These are phyloP conservation scores for Ganoderma resinaceum DNA, from an alignment of 1,284 basidiomycete genomes.

Conservation along the genomic window DNA sequence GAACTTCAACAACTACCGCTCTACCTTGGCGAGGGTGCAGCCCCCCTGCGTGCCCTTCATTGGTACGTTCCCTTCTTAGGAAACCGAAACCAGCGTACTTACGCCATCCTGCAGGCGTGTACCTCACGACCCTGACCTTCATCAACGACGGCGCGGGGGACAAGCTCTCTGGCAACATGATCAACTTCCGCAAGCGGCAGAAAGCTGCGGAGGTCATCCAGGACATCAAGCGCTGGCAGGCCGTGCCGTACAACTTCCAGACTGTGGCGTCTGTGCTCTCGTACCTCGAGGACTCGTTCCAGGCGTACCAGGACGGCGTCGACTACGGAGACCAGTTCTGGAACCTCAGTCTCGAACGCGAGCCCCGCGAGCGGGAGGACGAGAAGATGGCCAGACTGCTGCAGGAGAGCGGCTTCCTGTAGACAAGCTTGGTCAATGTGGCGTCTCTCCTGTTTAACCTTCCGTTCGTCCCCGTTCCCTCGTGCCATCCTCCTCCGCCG, in stretches of 20 bases:
- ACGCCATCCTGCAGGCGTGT: conserved; percentile 73
- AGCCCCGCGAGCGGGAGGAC: conserved; percentile 93
- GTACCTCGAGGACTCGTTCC: conserved; percentile 83
- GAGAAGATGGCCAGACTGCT: conserved; percentile 92
- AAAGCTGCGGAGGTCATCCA: conserved; percentile 94
- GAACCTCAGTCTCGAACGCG: conserved; percentile 84
- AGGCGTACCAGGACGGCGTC: conserved; percentile 63
- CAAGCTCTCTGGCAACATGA: conserved; percentile 77
- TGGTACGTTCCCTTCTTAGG: conserved; percentile 59
- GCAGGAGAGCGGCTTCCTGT: conserved; percentile 89
- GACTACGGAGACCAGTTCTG: conserved; percentile 71
- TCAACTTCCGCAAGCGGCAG: conserved; percentile 97
- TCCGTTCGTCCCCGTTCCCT: not conserved
- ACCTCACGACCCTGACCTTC: conserved; percentile 94
- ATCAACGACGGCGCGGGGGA: conserved; percentile 99
- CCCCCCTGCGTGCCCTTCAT: conserved; percentile 99
- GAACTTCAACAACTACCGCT: conserved; percentile 94
- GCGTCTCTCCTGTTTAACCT: not conserved
- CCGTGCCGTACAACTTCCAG: conserved; percentile 87
- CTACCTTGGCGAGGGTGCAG: conserved; percentile 83
- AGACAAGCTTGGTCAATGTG: conserved; percentile 26
- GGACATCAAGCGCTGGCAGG: conserved; percentile 97
- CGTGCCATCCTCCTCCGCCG: not conserved
- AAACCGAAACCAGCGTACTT: not conserved
- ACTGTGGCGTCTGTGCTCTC: conserved; percentile 72